phyloP scores from a whole-genome alignment of 257 asterid species.

The Solanum habrochaites region DNA sequence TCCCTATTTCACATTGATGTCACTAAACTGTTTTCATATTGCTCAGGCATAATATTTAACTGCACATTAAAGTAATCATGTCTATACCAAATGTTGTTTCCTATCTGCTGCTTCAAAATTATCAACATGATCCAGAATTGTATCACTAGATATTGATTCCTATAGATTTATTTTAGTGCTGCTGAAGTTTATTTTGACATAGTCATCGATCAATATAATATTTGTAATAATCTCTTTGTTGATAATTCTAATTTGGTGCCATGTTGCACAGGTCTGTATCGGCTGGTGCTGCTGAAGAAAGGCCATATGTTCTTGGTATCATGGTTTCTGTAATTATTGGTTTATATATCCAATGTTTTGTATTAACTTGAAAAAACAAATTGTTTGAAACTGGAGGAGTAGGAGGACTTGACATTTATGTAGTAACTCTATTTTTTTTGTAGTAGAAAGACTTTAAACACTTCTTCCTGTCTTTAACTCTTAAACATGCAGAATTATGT shows the following conservation, averaged over 20 bases:
- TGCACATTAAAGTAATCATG: neutral
- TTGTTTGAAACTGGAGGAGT: neutral
- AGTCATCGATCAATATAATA: neutral
- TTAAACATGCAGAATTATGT: neutral
- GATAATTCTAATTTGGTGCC: neutral
- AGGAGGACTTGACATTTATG: neutral
- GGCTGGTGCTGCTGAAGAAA: conserved; percentile 16
- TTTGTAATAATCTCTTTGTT: neutral
- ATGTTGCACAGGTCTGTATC: conserved; percentile 17
- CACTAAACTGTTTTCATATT: neutral
- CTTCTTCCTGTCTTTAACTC: neutral
- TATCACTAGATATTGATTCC: neutral
- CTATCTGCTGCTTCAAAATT: neutral
- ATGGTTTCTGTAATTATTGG: conserved; percentile 25
- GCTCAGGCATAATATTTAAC: neutral
- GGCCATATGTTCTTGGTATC: conserved; percentile 16
- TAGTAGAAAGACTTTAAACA: neutral
- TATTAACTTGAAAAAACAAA: conserved; percentile 18
- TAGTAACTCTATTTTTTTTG: neutral
- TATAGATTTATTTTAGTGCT: neutral
- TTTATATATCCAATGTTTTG: conserved; percentile 34
- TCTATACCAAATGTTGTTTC: neutral
- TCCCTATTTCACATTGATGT: neutral
- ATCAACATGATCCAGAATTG: neutral
- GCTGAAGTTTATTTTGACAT: neutral